Evolutionary conservation across 1,284 basidiomycete species (phyloP), one percentile per base, ranked within the genome.

Genomic region (Coniferiporia sulphurascens): DNA sequence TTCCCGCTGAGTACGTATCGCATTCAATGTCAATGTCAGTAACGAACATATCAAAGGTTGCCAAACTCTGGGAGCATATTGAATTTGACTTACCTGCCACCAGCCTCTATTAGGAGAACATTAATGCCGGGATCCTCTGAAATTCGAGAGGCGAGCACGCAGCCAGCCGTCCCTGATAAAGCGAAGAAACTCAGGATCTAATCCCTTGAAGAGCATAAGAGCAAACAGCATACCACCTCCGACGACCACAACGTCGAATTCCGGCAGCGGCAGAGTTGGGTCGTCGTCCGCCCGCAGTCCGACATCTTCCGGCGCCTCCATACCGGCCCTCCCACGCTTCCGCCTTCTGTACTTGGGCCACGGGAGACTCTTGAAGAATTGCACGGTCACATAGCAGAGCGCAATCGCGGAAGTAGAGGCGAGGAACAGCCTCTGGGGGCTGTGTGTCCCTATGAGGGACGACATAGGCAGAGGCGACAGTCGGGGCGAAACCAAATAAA

Each of bases 61-160:
- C 27, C 27, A 2, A 27, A 8, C 27, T 17, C 3, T 17, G 21
- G 9, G 17, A 3, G 35, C 3, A 4, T 9, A 35, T 21, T 21
- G 48, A 5, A 27, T 27, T 27, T 27, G 35, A 49, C 55, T n/a
- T 7, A 57, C 65, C 62, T 58, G 52, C 59, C 55, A 13, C 65
- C 65, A 5, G 64, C 65, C 56, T 66, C 65, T n/a, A 66, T 41
- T 13, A 66, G 48, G 4, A 66, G 55, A 4, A 66, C 65, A 4
- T 69, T 70, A 46, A 66, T 66, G 21, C 62, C 59, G 0, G 70
- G 61, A 58, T 79, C 73, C 52, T 76, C 75, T 0, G 72, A 66
- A 21, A 80, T 66, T 4, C 78, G 67, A 35, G 66, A 66, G 5
- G 78, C 78, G 1, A 79, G 68, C 0, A 76, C 75, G 21, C 75